phyloP scores from a whole-genome alignment of 2,329 filamentous ascomycete genomes.

The Metarhizium rileyi region DNA sequence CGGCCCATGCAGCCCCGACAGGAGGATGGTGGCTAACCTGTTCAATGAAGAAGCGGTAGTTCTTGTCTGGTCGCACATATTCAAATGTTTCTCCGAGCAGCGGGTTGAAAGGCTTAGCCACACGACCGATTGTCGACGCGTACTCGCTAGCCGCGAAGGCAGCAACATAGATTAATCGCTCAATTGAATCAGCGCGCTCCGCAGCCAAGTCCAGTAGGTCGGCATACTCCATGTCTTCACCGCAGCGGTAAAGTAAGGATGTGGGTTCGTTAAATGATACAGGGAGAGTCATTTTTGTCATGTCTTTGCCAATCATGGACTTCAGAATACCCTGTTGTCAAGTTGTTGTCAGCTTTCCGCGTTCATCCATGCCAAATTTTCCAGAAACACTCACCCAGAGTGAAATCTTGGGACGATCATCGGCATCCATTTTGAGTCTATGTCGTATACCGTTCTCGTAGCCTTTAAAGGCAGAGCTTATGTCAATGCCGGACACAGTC shows the following conservation, averaged over 20 bases:
- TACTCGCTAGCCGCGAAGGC: slow-evolving; percentile 96
- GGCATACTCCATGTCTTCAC: slow-evolving; percentile 96
- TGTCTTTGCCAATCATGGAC: slow-evolving; percentile 99
- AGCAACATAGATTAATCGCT: slow-evolving; percentile 88
- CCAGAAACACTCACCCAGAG: slow-evolving; percentile 66
- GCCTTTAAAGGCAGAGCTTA: slow-evolving; percentile 71
- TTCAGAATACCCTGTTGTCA: slow-evolving; percentile 79
- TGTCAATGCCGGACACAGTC: slow-evolving; percentile 42
- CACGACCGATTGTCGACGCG: slow-evolving; percentile 89
- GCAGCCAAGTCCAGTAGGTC: slow-evolving; percentile 85
- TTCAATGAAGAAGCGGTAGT: slow-evolving; percentile 96
- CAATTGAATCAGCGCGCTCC: slow-evolving; percentile 75
- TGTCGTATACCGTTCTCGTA: slow-evolving; percentile 83
- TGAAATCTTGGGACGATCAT: slow-evolving; percentile 86
- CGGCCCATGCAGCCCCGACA: slow-evolving; percentile 84
- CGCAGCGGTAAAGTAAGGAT: slow-evolving; percentile 85
- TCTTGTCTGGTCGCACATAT: slow-evolving; percentile 90
- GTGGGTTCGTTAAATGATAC: slow-evolving; percentile 99
- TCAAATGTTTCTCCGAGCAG: slow-evolving; percentile 94
- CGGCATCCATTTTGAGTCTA: slow-evolving; percentile 78
- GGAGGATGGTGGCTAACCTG: slow-evolving; percentile 97
- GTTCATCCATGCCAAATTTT: not conserved
- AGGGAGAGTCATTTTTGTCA: slow-evolving; percentile 98
- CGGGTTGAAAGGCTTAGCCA: slow-evolving; percentile 97
- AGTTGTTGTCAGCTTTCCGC: not conserved